These are phyloP conservation scores for Racocetra persica DNA, from an alignment of 371 early-diverging fungal species.

Conservation along the genomic window DNA sequence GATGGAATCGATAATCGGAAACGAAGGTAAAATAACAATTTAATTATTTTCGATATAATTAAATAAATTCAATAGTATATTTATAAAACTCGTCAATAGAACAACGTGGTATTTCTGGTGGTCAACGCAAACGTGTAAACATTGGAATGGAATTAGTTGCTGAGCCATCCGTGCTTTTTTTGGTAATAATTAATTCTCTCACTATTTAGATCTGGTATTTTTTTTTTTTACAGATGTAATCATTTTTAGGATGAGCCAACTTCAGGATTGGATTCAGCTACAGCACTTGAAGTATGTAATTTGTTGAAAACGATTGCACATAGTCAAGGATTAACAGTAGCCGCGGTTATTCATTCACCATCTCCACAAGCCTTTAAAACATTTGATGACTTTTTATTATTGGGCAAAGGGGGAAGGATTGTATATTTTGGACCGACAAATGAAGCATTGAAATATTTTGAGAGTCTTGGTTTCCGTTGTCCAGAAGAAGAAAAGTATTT, in stretches of 20 bases:
- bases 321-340: slow-evolving; percentile 85
- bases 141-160: slow-evolving; percentile 90
- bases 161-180: slow-evolving; percentile 73
- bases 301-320: slow-evolving; percentile 82
- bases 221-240: background rate
- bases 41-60: too few relatives aligned
- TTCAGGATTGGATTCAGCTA: slow-evolving; percentile 90
- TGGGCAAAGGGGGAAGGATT: slow-evolving; percentile 83
- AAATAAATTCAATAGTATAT: background rate
- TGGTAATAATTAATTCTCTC: slow-evolving; percentile 54
- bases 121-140: slow-evolving; percentile 87
- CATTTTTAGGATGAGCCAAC: slow-evolving; percentile 71
- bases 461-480: slow-evolving; percentile 75
- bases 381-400: slow-evolving; percentile 84
- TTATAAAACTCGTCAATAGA: background rate
- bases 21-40: slow-evolving; percentile 51
- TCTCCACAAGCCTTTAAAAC: slow-evolving; percentile 87
- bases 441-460: slow-evolving; percentile 63
- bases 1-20: slow-evolving; percentile 71
- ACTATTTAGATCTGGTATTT: too few relatives aligned
- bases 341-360: slow-evolving; percentile 93
- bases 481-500: slow-evolving; percentile 77
- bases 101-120: slow-evolving; percentile 81
- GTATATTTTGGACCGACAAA: slow-evolving; percentile 79
- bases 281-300: slow-evolving; percentile 88